Evolutionary conservation across 345 rosid species (phyloP), one percentile per base, ranked within the genome.

Genomic region (Corchorus olitorius): DNA sequence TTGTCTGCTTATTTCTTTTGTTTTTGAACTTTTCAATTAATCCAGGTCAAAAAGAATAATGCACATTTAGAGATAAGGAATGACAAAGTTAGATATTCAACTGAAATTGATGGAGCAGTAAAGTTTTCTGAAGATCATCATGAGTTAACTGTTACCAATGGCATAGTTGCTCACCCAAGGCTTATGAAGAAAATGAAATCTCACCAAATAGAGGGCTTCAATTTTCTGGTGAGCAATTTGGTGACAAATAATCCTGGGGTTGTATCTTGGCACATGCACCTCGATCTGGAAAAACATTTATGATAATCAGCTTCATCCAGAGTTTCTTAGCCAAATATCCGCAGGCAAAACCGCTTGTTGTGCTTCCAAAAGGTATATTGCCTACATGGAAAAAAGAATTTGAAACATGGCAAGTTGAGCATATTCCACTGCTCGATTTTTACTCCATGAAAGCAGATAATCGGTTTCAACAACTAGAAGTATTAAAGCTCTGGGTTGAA

Each of bases 201-300:
- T 78, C 99, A 95, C 83, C 99, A 95, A 66, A 62, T 86, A 35
- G 94, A 95, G 76, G 98, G 99, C 19, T 95, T 95, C 72, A 87
- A 81, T 27, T 93, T 95, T 80, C 88, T 95, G 14, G 79, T 92
- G 66, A 88, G 86, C 75, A 95, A 95, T 73, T 81, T 95, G 65
- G 91, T 85, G 54, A 56, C 86, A 4, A 93, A 95, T 58, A 82
- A 87, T 50, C 98, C 99, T 7, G 97, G 37, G 99, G 98, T 45
- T 93, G 98, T 82, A 92, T 95, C 75, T 65, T 95, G 84, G 99
- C 99, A 49, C 97, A 95, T 87, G 97, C 98, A 11, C 99, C 98
- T 8, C 98, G 99, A 50, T 95, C 99, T 11, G 99, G 98, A 45
- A 93, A 95, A 81, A 93, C 99, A 8, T 95, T 95, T 68, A 89